Evolutionary conservation across 2,329 filamentous ascomycete species (phyloP).

Genomic region (Neospermospora avenae): DNA sequence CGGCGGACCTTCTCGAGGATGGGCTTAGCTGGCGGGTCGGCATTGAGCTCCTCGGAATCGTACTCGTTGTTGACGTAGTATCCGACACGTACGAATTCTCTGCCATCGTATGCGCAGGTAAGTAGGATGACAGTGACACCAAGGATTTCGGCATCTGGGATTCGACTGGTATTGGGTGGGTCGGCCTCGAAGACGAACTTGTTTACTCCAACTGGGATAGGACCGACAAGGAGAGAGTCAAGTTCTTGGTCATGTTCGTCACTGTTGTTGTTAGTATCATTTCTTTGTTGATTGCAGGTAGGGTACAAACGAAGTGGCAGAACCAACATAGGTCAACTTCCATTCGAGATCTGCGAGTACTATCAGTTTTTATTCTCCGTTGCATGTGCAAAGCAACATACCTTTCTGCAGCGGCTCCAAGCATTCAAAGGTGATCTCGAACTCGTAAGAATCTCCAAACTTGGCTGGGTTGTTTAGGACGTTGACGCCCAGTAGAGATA

Average conservation of each 20-base stretch:
- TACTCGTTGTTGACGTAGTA: constrained; percentile 99
- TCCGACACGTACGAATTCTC: constrained; percentile 95
- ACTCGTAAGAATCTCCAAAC: constrained; percentile 90
- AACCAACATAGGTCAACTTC: constrained; percentile 99
- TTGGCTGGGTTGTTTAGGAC: constrained; percentile 96
- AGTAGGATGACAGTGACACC: constrained; percentile 96
- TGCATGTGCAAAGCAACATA: constrained; percentile 38
- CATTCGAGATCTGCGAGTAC: constrained; percentile 79
- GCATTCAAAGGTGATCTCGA: constrained; percentile 98
- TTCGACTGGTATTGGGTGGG: constrained; percentile 82
- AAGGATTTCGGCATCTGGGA: constrained; percentile 91
- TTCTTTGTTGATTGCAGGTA: not conserved
- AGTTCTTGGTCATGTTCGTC: constrained; percentile 94
- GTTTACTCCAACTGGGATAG: constrained; percentile 96
- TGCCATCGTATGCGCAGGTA: constrained; percentile 91
- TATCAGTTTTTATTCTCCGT: constrained; percentile 10
- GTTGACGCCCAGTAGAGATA: constrained; percentile 92
- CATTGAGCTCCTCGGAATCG: constrained; percentile 82
- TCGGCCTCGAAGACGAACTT: constrained; percentile 98
- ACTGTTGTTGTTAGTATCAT: constrained; percentile 22
- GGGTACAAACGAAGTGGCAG: constrained; percentile 79
- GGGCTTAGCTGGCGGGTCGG: constrained; percentile 88
- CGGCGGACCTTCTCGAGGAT: constrained; percentile 88
- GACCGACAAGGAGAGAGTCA: constrained; percentile 91
- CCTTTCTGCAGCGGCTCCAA: constrained; percentile 92